phyloP scores from a whole-genome alignment of 371 early-diverging fungal species.

The Entomophthora muscae region DNA sequence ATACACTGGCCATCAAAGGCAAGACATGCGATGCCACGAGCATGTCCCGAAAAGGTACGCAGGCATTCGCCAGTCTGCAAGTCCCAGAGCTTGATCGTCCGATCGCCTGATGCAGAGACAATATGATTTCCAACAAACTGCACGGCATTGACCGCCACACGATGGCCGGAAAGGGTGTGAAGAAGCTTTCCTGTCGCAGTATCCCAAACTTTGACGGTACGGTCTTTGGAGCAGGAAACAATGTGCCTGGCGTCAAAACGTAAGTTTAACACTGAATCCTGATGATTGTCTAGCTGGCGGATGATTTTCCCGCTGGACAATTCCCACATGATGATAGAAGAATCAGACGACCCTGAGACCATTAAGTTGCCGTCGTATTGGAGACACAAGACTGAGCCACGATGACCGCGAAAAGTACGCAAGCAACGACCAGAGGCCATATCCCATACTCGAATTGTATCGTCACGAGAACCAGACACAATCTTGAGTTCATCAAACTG shows the following conservation, averaged over 20 bases:
- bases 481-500: conserved; percentile 54
- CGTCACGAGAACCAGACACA: conserved; percentile 70
- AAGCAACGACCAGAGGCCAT: conserved; percentile 32
- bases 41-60: conserved; percentile 28
- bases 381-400: conserved; percentile 63
- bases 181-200: conserved; percentile 25
- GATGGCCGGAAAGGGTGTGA: conserved; percentile 26
- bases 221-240: conserved; percentile 77
- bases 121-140: conserved; percentile 32
- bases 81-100: conserved; percentile 47
- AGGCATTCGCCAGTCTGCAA: conserved; percentile 31
- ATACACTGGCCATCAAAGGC: conserved; percentile 54
- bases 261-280: conserved; percentile 45
- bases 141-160: conserved; percentile 63
- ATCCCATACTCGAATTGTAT: conserved; percentile 68
- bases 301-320: conserved; percentile 41
- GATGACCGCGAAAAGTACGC: conserved; percentile 49
- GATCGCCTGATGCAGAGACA: conserved; percentile 66
- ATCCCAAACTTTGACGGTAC: conserved; percentile 65
- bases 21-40: conserved; percentile 64
- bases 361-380: conserved; percentile 55
- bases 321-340: conserved; percentile 59
- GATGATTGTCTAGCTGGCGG: conserved; percentile 36
- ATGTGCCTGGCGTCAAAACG: conserved; percentile 38
- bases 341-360: conserved; percentile 71